These are phyloP conservation scores for Tricladium varicosporioides DNA, from an alignment of 2,329 filamentous ascomycete species.

Conservation along the genomic window DNA sequence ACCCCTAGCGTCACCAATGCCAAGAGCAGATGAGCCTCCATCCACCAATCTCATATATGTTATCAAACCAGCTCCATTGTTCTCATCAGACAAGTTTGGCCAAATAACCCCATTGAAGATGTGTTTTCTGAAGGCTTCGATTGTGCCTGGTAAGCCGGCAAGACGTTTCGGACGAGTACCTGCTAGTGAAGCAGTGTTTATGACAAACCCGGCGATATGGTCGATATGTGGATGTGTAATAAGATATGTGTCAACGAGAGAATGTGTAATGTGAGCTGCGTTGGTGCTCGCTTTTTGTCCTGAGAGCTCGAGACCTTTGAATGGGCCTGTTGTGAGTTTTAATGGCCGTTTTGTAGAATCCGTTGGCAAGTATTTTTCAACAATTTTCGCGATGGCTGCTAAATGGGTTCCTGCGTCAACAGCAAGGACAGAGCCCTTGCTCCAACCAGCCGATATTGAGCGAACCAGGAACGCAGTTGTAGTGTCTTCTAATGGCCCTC, in stretches of 20 bases:
- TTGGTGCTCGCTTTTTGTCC: slow-evolving; percentile 69
- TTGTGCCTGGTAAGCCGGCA: slow-evolving; percentile 83
- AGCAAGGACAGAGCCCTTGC: slow-evolving; percentile 79
- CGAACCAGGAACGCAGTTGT: slow-evolving; percentile 87
- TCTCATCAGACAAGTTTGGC: slow-evolving; percentile 96
- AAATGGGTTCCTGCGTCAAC: slow-evolving; percentile 92
- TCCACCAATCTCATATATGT: slow-evolving; percentile 88
- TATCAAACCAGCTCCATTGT: slow-evolving; percentile 87
- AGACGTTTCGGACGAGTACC: slow-evolving; percentile 80
- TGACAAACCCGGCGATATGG: slow-evolving; percentile 85
- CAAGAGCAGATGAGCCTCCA: slow-evolving; percentile 81
- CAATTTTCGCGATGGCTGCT: slow-evolving; percentile 75
- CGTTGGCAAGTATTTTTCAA: slow-evolving; percentile 39
- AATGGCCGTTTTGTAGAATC: slow-evolving; percentile 48
- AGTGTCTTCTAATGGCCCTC: slow-evolving; percentile 86
- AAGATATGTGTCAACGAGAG: slow-evolving; percentile 82
- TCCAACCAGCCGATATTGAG: slow-evolving; percentile 76
- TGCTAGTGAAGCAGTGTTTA: slow-evolving; percentile 87
- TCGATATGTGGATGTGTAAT: slow-evolving; percentile 98
- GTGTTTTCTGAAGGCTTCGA: slow-evolving; percentile 86
- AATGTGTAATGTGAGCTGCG: slow-evolving; percentile 73
- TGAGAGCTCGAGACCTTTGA: slow-evolving; percentile 73
- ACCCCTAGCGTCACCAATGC: slow-evolving; percentile 74
- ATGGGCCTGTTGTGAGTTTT: slow-evolving; percentile 66
- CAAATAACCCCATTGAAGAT: slow-evolving; percentile 98